phyloP scores from a whole-genome alignment of 345 rosid genomes.

The Euphorbia peplus region DNA sequence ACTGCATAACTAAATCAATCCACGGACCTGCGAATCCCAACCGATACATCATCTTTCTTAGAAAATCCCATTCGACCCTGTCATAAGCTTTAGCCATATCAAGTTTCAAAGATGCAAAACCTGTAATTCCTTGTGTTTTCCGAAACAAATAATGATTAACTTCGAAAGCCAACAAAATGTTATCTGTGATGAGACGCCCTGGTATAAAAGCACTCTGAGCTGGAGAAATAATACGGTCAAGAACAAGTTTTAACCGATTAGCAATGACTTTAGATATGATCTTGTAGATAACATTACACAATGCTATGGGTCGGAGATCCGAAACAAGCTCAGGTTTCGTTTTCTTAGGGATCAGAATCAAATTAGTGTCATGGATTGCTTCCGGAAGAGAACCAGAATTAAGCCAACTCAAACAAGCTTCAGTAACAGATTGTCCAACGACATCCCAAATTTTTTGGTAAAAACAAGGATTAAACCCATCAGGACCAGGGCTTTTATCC shows the following conservation, averaged over 20 bases:
- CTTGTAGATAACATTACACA: background rate
- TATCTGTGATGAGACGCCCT: background rate
- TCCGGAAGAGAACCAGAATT: no score
- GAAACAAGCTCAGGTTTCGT: no score
- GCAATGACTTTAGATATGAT: background rate
- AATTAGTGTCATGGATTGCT: no score
- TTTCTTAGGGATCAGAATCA: no score
- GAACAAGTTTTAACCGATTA: background rate
- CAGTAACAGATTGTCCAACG: no score
- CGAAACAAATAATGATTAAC: background rate
- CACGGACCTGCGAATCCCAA: background rate
- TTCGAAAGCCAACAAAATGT: background rate
- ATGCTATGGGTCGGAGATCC: background rate
- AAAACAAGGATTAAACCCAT: no score
- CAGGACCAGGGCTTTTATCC: no score
- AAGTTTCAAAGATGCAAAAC: background rate
- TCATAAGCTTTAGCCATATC: background rate
- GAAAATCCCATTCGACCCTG: background rate
- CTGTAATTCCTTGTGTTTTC: background rate
- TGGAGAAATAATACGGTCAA: background rate
- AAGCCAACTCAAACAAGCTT: no score
- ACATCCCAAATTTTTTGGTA: no score
- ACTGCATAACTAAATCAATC: background rate
- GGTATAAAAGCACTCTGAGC: background rate
- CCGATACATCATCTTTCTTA: background rate